These are phyloP conservation scores for Tephrocybe sp. DNA, from an alignment of 768 basidiomycete genomes.

Conservation along the genomic window DNA sequence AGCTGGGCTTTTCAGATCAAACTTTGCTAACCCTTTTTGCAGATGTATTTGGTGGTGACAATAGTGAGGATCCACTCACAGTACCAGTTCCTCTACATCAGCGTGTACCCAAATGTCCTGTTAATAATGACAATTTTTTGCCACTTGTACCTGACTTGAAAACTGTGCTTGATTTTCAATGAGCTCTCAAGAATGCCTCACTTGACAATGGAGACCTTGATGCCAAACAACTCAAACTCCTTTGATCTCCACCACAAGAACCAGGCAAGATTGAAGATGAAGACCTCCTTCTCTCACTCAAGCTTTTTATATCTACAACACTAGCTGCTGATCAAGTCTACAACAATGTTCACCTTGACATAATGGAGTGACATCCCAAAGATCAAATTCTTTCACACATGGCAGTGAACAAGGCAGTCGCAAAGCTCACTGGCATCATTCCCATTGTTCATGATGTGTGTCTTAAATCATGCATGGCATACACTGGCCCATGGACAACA, in stretches of 20 bases:
- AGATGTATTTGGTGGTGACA: no score
- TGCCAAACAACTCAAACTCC: slow-evolving; percentile 1
- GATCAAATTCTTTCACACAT: slow-evolving; percentile 12
- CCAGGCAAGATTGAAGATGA: not conserved
- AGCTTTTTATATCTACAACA: slow-evolving; percentile 4
- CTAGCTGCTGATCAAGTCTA: slow-evolving; percentile 9
- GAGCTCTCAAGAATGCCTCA: not conserved
- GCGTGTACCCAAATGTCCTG: not conserved
- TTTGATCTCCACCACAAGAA: not conserved
- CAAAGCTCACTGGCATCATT: slow-evolving; percentile 17
- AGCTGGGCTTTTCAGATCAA: no score
- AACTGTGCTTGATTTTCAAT: not conserved
- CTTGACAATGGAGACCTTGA: slow-evolving; percentile 6
- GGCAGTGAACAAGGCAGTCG: slow-evolving; percentile 10
- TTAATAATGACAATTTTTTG: not conserved
- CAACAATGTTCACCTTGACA: slow-evolving; percentile 11
- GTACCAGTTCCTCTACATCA: not conserved
- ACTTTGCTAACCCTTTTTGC: no score
- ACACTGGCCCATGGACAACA: slow-evolving; percentile 18
- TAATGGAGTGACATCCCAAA: slow-evolving; percentile 9
- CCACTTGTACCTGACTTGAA: not conserved
- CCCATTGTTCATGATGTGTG: slow-evolving; percentile 26
- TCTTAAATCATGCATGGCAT: slow-evolving; percentile 23
- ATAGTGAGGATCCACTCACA: no score
- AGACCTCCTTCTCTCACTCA: slow-evolving; percentile 3